Conservation (phyloP, 208 protist species). For the Porcisia hertigi region DNA sequence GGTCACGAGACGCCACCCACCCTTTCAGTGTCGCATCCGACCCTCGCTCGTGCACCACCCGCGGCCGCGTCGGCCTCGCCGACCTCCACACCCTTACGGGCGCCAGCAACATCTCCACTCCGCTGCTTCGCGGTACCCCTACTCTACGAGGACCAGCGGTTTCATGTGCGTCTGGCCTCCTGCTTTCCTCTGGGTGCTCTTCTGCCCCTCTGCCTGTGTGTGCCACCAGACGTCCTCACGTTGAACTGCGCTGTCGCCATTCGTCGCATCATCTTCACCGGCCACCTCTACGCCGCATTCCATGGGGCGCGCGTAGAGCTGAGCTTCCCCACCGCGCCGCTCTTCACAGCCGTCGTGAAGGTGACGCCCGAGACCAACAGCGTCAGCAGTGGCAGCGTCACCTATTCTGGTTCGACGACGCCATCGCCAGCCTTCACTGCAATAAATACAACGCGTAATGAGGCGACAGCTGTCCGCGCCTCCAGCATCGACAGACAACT, state of each 20-base stretch:
- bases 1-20: not conserved
- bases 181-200: conserved; percentile 54
- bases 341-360: conserved; percentile 67
- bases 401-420: not conserved
- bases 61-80: not conserved
- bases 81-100: not conserved
- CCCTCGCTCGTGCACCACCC: not conserved
- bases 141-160: conserved; percentile 72
- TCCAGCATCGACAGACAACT: not conserved
- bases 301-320: conserved; percentile 54
- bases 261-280: conserved; percentile 57
- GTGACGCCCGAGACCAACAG: conserved; percentile 21
- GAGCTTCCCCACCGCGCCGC: conserved; percentile 62
- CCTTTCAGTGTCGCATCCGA: not conserved
- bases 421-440: conserved; percentile 17
- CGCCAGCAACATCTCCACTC: conserved; percentile 20
- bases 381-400: not conserved
- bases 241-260: conserved; percentile 57
- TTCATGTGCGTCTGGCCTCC: conserved; percentile 56
- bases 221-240: conserved; percentile 71
- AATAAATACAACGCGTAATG: conserved; percentile 27
- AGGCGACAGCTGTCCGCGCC: conserved; percentile 2
- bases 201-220: conserved; percentile 45
- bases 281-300: conserved; percentile 59
- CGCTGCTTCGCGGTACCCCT: conserved; percentile 72